A percentile compares a stretch with the other conserved stretches of the same genome.
Evolutionary conservation across 192 early-diverging fungal genomes (phyloP).

Genomic region (Funneliformis mosseae): DNA sequence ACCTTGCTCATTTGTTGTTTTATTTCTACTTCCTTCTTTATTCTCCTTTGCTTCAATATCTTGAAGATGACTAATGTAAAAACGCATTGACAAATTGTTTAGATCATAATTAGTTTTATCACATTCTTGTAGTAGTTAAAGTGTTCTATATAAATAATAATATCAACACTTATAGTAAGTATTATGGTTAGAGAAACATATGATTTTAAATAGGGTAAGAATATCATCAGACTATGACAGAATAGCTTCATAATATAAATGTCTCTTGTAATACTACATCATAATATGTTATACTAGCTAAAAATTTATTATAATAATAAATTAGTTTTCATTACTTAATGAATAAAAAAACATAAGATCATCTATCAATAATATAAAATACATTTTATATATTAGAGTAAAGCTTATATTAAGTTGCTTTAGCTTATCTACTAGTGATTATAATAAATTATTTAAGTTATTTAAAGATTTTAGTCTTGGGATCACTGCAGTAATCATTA

Average conservation of each 20-base stretch:
- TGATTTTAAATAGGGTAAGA: neutral
- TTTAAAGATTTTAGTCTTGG: neutral
- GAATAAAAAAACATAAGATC: too few species aligned
- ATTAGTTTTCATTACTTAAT: too few species aligned
- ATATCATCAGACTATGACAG: neutral
- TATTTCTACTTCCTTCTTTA: neutral
- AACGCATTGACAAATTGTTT: neutral
- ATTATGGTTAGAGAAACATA: neutral
- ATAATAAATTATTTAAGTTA: neutral
- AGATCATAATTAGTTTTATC: neutral
- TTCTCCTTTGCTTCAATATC: neutral
- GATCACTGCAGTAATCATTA: constrained; percentile 2
- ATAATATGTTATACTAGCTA: neutral
- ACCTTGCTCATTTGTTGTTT: neutral
- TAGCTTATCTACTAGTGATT: neutral
- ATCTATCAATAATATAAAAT: too few species aligned
- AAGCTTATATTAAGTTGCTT: neutral
- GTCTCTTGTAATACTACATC: neutral
- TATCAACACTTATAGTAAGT: neutral
- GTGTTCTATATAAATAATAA: neutral
- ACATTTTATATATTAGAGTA: too few species aligned
- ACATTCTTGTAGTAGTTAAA: neutral
- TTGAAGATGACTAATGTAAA: neutral
- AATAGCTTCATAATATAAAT: neutral
- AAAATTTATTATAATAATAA: neutral